These are phyloP conservation scores for Acidomyces sp. DNA, from an alignment of 495 filamentous ascomycete species.

Conservation along the genomic window DNA sequence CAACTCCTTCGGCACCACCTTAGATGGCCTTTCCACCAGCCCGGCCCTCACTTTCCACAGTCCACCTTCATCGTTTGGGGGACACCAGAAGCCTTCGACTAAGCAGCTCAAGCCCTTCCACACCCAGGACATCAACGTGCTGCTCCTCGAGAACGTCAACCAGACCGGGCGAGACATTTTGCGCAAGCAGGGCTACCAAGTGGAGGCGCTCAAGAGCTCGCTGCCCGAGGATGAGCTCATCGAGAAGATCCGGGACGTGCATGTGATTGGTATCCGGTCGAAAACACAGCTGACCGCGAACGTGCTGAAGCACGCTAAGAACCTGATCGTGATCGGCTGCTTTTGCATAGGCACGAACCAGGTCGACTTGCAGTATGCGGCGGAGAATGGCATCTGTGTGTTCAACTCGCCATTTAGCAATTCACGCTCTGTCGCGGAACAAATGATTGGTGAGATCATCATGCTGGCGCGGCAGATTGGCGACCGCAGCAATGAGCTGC, in stretches of 20 bases:
- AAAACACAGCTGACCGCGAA: conserved; percentile 88
- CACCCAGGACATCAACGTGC: conserved; percentile 87
- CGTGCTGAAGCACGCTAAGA: conserved; percentile 78
- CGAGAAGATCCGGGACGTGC: conserved; percentile 89
- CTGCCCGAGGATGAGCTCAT: conserved; percentile 87
- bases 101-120: conserved; percentile 93
- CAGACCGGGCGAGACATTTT: conserved; percentile 75
- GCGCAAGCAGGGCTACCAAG: conserved; percentile 80
- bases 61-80: conserved; percentile 38
- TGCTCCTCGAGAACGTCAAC: conserved; percentile 93
- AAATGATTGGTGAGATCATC: conserved; percentile 91
- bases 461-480: conserved; percentile 78
- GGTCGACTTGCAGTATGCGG: conserved; percentile 85
- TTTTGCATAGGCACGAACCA: conserved; percentile 99
- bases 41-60: conserved; percentile 55
- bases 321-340: conserved; percentile 89
- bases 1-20: conserved; percentile 32
- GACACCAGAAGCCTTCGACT: conserved; percentile 17
- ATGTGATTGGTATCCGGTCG: conserved; percentile 95
- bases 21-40: conserved; percentile 39
- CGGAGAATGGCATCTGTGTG: conserved; percentile 82
- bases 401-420: conserved; percentile 99
- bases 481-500: conserved; percentile 90
- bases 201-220: conserved; percentile 79
- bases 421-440: conserved; percentile 89